phyloP scores from a whole-genome alignment of 1,284 basidiomycete genomes.

The Marasmius oreades region DNA sequence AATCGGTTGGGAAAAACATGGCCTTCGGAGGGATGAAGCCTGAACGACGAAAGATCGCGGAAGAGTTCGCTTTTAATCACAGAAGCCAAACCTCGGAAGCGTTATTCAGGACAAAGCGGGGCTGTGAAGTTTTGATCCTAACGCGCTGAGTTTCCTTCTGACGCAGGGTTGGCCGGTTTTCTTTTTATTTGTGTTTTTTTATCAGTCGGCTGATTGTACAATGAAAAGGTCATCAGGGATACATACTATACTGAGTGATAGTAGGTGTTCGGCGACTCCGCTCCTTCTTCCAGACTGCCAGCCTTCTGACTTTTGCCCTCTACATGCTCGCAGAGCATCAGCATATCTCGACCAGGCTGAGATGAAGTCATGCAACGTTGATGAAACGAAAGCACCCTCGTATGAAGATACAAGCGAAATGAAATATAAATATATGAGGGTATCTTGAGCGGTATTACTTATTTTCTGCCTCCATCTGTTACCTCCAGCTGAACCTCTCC shows the following conservation, averaged over 20 bases:
- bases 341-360: conserved; percentile 31
- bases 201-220: too few species aligned
- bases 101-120: conserved; percentile 10
- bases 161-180: conserved; percentile 31
- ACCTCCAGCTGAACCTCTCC: neutral
- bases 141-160: conserved; percentile 34
- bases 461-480: neutral
- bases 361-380: conserved; percentile 40
- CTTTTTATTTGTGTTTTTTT: neutral
- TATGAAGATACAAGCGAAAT: conserved; percentile 30
- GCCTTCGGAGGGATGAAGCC: conserved; percentile 37
- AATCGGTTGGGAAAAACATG: conserved; percentile 27
- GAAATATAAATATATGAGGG: conserved; percentile 33
- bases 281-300: conserved; percentile 30
- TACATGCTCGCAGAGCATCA: conserved; percentile 47
- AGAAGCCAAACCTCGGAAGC: conserved; percentile 27
- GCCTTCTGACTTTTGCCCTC: conserved; percentile 36
- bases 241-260: conserved; percentile 43
- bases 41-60: conserved; percentile 29
- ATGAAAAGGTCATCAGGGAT: conserved; percentile 32
- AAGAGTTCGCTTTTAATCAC: conserved; percentile 37
- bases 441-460: conserved; percentile 28
- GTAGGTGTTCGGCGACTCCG: conserved; percentile 21
- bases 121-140: too few species aligned
- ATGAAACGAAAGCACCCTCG: conserved; percentile 25